Conservation (phyloP, 371 early-diverging fungal genomes). For the Encephalitozoon romaleae region DNA sequence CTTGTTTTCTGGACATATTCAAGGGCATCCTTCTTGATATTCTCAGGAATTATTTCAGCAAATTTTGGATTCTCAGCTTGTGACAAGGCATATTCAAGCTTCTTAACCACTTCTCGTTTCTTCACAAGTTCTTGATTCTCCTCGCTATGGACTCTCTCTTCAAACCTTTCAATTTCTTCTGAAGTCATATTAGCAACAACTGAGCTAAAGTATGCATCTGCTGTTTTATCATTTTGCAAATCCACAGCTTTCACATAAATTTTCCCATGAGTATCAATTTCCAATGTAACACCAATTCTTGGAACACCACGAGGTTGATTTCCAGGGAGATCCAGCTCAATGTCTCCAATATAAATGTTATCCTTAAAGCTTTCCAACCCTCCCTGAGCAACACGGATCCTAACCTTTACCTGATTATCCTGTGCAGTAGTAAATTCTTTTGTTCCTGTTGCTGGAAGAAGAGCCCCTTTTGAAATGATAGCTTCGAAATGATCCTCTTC, state of each 20-base stretch:
- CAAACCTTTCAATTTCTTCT: conserved; percentile 62
- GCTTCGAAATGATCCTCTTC: conserved; percentile 87
- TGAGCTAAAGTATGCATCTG: conserved; percentile 61
- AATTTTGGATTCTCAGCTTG: conserved; percentile 24
- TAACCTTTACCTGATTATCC: conserved; percentile 82
- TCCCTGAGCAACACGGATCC: conserved; percentile 82
- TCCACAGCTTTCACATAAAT: conserved; percentile 65
- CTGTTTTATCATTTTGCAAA: conserved; percentile 64
- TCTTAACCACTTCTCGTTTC: background rate
- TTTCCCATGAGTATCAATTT: conserved; percentile 67
- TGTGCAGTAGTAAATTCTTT: conserved; percentile 81
- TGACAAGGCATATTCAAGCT: conserved; percentile 30
- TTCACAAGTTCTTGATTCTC: conserved; percentile 25
- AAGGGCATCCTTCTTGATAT: conserved; percentile 31
- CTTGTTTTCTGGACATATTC: conserved; percentile 40
- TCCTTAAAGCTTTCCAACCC: conserved; percentile 76
- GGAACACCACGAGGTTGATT: conserved; percentile 65
- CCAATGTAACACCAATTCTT: conserved; percentile 67
- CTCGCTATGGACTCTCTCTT: conserved; percentile 37
- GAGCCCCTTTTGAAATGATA: conserved; percentile 77
- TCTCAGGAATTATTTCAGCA: conserved; percentile 20
- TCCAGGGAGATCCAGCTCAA: conserved; percentile 73
- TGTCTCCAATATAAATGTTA: conserved; percentile 82
- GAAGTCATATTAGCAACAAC: conserved; percentile 41
- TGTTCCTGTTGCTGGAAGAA: conserved; percentile 76